phyloP scores from a whole-genome alignment of 768 basidiomycete species.

The Suillus americanus region DNA sequence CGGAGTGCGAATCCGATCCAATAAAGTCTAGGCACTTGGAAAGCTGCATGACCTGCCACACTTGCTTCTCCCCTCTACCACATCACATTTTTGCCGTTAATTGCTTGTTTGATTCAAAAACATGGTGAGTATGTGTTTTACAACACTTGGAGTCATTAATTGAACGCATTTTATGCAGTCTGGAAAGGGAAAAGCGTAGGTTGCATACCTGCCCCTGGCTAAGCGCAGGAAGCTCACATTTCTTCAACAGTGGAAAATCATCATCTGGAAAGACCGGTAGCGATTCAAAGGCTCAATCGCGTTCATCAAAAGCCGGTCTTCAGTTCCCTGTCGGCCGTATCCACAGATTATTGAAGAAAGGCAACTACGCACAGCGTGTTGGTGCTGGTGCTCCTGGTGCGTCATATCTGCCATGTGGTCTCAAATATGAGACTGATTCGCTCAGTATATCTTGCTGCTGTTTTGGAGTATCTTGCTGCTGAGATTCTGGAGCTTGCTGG shows the following conservation, averaged over 20 bases:
- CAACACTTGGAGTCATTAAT: background rate
- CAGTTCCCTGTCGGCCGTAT: constrained; percentile 85
- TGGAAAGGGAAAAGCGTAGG: constrained; percentile 57
- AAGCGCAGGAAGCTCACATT: constrained; percentile 5
- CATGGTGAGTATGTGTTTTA: constrained; percentile 33
- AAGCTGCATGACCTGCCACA: background rate
- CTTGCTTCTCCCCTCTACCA: constrained; percentile 16
- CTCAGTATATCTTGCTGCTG: constrained; percentile 78
- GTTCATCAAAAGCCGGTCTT: constrained; percentile 63
- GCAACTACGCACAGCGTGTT: constrained; percentile 71
- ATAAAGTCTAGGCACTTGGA: constrained; percentile 32
- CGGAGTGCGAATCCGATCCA: constrained; percentile 30
- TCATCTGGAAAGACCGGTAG: constrained; percentile 47
- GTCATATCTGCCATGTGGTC: constrained; percentile 13
- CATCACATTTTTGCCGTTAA: constrained; percentile 15
- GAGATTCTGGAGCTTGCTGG: constrained; percentile 88
- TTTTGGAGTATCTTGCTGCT: constrained; percentile 84
- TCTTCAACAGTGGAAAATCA: constrained; percentile 41
- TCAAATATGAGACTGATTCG: background rate
- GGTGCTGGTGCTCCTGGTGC: constrained; percentile 67
- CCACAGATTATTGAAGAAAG: constrained; percentile 72
- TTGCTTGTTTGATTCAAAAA: constrained; percentile 9
- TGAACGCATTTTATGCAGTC: constrained; percentile 34
- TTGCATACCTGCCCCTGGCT: constrained; percentile 3
- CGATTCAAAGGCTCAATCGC: constrained; percentile 60